Evolutionary conservation across 2,329 filamentous ascomycete species (phyloP).

Genomic region (Colletotrichum falcatum): DNA sequence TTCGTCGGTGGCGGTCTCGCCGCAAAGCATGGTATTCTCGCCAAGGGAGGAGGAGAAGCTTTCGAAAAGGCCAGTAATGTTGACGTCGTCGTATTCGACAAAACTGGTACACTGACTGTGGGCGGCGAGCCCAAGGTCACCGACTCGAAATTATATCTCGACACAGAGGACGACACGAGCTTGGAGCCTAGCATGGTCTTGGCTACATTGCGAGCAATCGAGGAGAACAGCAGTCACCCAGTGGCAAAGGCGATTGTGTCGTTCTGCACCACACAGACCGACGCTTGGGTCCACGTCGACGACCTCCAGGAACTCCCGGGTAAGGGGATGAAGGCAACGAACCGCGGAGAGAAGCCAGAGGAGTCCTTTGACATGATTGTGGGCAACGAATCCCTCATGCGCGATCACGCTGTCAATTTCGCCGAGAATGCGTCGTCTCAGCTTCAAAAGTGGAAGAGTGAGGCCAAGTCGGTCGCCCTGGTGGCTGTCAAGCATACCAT

Average conservation of each 20-base stretch:
- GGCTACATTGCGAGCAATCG: constrained; percentile 69
- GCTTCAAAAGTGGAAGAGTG: constrained; percentile 68
- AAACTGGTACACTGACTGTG: constrained; percentile 85
- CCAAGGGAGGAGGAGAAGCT: constrained; percentile 86
- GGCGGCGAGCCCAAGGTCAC: constrained; percentile 79
- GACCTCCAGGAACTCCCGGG: constrained; percentile 76
- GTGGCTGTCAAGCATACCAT: constrained; percentile 57
- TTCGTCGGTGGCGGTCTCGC: constrained; percentile 86
- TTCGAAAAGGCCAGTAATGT: constrained; percentile 86
- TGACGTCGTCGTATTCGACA: constrained; percentile 87
- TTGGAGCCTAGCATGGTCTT: constrained; percentile 52
- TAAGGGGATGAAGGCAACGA: constrained; percentile 74
- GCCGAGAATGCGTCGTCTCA: constrained; percentile 49
- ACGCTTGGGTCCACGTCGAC: constrained; percentile 50
- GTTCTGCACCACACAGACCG: constrained; percentile 63
- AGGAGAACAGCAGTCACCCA: constrained; percentile 80
- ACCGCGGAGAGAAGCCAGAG: constrained; percentile 47
- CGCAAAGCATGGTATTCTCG: constrained; percentile 82
- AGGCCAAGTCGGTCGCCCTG: constrained; percentile 75
- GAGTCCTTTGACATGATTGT: constrained; percentile 67
- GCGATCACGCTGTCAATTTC: constrained; percentile 58
- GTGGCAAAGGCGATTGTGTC: constrained; percentile 77
- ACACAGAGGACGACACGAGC: constrained; percentile 43
- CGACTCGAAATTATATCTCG: constrained; percentile 58
- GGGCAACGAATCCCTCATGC: constrained; percentile 80